A percentile compares a stretch with the other conserved stretches of the same genome.
These are phyloP conservation scores for Viscum album DNA, from an alignment of 177 flowering plant genomes.

Conservation along the genomic window DNA sequence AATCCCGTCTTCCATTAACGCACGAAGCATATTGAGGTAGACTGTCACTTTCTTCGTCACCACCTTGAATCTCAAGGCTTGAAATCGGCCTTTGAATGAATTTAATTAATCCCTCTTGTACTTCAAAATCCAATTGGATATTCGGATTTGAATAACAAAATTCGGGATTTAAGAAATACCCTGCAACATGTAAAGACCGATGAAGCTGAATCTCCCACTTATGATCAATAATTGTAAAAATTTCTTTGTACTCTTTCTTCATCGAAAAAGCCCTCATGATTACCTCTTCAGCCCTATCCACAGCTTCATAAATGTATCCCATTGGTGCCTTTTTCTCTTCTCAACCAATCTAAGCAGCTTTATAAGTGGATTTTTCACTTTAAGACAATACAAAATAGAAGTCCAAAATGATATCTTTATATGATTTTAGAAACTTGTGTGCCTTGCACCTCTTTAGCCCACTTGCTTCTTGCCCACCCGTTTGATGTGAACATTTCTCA, in stretches of 20 bases:
- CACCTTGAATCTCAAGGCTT: background rate
- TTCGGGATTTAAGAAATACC: background rate
- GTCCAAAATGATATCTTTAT: background rate
- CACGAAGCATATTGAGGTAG: too few relatives aligned
- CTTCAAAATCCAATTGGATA: background rate
- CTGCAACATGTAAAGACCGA: background rate
- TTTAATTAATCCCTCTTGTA: background rate
- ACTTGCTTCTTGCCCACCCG: background rate
- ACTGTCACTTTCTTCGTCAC: too few relatives aligned
- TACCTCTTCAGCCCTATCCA: slow-evolving; percentile 11
- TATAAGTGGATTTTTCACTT: background rate
- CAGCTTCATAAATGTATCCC: slow-evolving; percentile 13
- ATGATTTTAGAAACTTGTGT: background rate
- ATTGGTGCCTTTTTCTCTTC: background rate
- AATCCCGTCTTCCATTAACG: too few relatives aligned
- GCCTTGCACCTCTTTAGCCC: background rate
- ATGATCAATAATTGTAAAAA: background rate
- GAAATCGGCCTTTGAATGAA: background rate
- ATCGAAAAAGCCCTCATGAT: background rate
- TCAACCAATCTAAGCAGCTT: slow-evolving; percentile 5
- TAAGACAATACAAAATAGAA: background rate
- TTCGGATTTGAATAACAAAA: background rate
- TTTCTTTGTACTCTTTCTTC: background rate
- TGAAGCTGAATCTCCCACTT: slow-evolving; percentile 9
- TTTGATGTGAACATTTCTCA: background rate